phyloP scores from a whole-genome alignment of 306 rosid genomes.

The Quercus mongolica region DNA sequence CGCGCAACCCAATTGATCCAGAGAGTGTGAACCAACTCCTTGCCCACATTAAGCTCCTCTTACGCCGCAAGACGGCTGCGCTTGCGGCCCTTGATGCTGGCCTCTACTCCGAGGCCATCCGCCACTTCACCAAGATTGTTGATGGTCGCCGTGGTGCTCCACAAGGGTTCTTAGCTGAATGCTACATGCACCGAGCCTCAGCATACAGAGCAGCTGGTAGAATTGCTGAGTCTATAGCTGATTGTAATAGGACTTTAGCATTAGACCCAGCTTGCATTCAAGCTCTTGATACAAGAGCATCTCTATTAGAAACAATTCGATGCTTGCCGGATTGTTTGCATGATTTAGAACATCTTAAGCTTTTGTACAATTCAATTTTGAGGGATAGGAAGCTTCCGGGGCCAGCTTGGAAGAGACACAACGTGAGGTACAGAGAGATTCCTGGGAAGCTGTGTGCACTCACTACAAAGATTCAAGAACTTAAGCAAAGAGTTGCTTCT shows the following conservation, averaged over 20 bases:
- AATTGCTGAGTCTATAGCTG: slow-evolving; percentile 84
- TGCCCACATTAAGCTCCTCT: slow-evolving; percentile 74
- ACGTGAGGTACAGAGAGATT: slow-evolving; percentile 74
- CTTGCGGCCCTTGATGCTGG: slow-evolving; percentile 87
- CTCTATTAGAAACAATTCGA: slow-evolving; percentile 68
- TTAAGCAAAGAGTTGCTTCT: slow-evolving; percentile 68
- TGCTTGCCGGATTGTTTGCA: slow-evolving; percentile 87
- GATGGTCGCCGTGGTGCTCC: slow-evolving; percentile 96
- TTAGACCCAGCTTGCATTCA: slow-evolving; percentile 74
- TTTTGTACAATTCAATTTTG: slow-evolving; percentile 76
- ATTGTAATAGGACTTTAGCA: slow-evolving; percentile 82
- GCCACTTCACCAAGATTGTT: slow-evolving; percentile 80
- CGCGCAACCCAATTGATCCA: slow-evolving; percentile 40
- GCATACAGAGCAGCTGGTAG: slow-evolving; percentile 68
- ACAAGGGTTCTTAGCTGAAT: slow-evolving; percentile 84
- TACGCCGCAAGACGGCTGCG: slow-evolving; percentile 81
- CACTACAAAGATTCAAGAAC: slow-evolving; percentile 53
- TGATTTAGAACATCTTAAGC: slow-evolving; percentile 85
- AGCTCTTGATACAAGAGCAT: slow-evolving; percentile 84
- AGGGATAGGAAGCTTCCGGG: slow-evolving; percentile 86
- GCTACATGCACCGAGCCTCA: slow-evolving; percentile 75
- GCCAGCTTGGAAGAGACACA: slow-evolving; percentile 90
- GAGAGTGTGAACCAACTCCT: slow-evolving; percentile 66
- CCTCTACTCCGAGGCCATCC: slow-evolving; percentile 80
- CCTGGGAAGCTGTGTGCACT: slow-evolving; percentile 75